A percentile compares a stretch with the other conserved stretches of the same genome.
These are phyloP conservation scores for Psidium friedrichsthalianum DNA, from an alignment of 345 rosid species.

Conservation along the genomic window DNA sequence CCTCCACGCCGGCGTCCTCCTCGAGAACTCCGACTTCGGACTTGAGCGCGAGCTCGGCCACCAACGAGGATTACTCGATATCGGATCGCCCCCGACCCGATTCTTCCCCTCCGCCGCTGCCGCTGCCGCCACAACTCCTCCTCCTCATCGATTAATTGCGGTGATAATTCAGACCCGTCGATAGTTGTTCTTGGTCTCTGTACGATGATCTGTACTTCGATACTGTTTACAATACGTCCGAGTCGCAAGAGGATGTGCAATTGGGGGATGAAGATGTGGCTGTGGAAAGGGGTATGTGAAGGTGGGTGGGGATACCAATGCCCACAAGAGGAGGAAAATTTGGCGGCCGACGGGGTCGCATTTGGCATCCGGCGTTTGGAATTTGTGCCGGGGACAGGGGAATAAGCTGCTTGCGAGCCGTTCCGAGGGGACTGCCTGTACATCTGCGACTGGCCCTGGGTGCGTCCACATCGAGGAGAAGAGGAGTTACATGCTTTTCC, in stretches of 20 bases:
- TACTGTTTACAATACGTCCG: conserved; percentile 39
- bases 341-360: conserved; percentile 48
- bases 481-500: conserved; percentile 81
- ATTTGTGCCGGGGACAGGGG: conserved; percentile 78
- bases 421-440: conserved; percentile 79
- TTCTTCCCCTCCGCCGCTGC: conserved; percentile 1
- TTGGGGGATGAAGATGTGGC: background rate
- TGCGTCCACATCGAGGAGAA: conserved; percentile 73
- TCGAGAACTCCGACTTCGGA: conserved; percentile 92
- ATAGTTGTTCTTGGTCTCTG: conserved; percentile 52
- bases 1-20: conserved; percentile 75
- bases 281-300: conserved; percentile 10
- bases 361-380: conserved; percentile 65
- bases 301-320: conserved; percentile 13
- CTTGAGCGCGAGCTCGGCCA: conserved; percentile 87
- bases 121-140: background rate
- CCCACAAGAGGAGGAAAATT: conserved; percentile 36
- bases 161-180: conserved; percentile 2
- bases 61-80: conserved; percentile 28
- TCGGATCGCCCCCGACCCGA: background rate
- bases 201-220: conserved; percentile 76
- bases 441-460: conserved; percentile 95
- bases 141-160: background rate
- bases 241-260: conserved; percentile 15
- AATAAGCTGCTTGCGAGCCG: conserved; percentile 83